phyloP scores from a whole-genome alignment of 345 rosid species.

The Moricandia moricandioides region DNA sequence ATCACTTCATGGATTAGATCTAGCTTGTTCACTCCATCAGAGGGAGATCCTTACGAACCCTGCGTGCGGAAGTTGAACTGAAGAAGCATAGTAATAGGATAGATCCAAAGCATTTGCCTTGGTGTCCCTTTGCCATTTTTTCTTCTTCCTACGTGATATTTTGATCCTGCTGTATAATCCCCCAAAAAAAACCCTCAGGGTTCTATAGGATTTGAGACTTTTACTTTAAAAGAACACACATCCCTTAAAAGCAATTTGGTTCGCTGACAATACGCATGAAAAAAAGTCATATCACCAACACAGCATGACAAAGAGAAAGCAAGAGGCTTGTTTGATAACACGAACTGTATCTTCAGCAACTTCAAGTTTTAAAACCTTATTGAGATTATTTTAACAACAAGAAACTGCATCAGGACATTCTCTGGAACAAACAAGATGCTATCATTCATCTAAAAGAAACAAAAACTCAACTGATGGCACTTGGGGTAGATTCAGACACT shows the following conservation, averaged over 20 bases:
- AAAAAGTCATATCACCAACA: slow-evolving; percentile 6
- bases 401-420: slow-evolving; percentile 23
- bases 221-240: slow-evolving; percentile 1
- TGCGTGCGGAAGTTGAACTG: slow-evolving; percentile 42
- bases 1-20: not conserved
- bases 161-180: slow-evolving; percentile 2
- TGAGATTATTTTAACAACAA: slow-evolving; percentile 26
- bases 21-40: slow-evolving; percentile 19
- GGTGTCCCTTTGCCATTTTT: slow-evolving; percentile 38
- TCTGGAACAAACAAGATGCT: not conserved
- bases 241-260: not conserved
- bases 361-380: not conserved
- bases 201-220: slow-evolving; percentile 24
- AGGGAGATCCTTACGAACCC: slow-evolving; percentile 40
- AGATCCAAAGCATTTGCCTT: slow-evolving; percentile 33
- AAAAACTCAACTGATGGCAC: slow-evolving; percentile 6
- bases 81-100: slow-evolving; percentile 41
- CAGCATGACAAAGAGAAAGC: slow-evolving; percentile 11
- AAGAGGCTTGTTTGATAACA: slow-evolving; percentile 6
- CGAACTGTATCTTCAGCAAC: slow-evolving; percentile 31
- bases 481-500: slow-evolving; percentile 19
- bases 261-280: slow-evolving; percentile 2
- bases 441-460: not conserved
- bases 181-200: not conserved
- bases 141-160: slow-evolving; percentile 18